Evolutionary conservation across 75 land plant species (phyloP).

Genomic region (Selaginella moellendorffii): DNA sequence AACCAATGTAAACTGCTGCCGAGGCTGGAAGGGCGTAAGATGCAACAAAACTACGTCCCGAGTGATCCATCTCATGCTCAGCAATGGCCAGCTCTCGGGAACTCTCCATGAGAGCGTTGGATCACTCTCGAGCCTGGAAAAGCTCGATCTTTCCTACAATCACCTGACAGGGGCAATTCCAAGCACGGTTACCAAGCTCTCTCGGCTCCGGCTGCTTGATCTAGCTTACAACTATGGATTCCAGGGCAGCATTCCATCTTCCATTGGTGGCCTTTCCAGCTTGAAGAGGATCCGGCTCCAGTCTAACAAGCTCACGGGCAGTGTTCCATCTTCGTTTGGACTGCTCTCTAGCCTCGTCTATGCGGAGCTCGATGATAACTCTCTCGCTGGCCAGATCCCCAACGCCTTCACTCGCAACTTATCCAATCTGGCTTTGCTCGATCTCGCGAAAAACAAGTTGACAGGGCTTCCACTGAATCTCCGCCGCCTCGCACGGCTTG

Average conservation of each 20-base stretch:
- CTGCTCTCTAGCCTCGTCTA: background rate
- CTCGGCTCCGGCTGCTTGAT: background rate
- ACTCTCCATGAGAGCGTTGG: background rate
- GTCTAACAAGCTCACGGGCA: background rate
- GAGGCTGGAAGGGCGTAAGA: background rate
- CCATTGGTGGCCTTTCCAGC: background rate
- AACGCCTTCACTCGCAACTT: background rate
- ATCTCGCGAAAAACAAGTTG: background rate
- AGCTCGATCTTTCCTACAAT: constrained; percentile 4
- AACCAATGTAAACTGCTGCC: background rate
- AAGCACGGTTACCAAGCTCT: background rate
- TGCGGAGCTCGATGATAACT: background rate
- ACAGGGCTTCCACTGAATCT: background rate
- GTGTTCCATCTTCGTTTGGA: background rate
- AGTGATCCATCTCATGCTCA: background rate
- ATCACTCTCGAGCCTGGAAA: background rate
- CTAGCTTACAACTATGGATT: background rate
- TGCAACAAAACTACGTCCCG: background rate
- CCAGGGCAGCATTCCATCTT: background rate
- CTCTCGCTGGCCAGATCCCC: background rate
- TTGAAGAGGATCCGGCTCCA: background rate
- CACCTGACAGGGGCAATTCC: background rate
- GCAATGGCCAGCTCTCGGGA: background rate
- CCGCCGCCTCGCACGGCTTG: background rate
- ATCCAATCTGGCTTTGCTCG: background rate